phyloP scores from a whole-genome alignment of 352 stramenopile genomes.

The Phytopythium montanum region DNA sequence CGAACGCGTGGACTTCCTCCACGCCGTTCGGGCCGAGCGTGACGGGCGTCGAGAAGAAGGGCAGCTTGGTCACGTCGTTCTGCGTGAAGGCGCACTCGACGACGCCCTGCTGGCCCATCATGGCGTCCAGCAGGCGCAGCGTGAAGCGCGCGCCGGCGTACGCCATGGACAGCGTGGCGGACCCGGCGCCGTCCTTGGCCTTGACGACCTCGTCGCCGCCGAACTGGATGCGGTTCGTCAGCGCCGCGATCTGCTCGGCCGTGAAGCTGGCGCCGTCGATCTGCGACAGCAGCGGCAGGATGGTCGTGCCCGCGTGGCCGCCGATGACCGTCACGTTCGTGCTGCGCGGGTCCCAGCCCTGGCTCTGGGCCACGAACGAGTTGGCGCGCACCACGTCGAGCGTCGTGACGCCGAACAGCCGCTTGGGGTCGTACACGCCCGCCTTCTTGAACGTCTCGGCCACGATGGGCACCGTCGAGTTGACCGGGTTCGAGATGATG shows the following conservation, averaged over 20 bases:
- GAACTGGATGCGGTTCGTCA: conserved; percentile 97
- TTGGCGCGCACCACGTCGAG: conserved; percentile 98
- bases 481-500: conserved; percentile 99
- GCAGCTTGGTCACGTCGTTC: conserved; percentile 93
- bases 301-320: conserved; percentile 98
- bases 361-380: conserved; percentile 89
- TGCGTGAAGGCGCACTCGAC: conserved; percentile 98
- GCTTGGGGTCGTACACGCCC: conserved; percentile 96
- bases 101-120: conserved; percentile 93
- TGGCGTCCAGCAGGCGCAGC: conserved; percentile 90
- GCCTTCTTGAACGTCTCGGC: conserved; percentile 97
- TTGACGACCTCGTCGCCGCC: conserved; percentile 95
- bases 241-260: conserved; percentile 91
- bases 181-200: conserved; percentile 96
- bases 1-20: conserved; percentile 93
- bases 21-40: conserved; percentile 96
- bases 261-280: conserved; percentile 90
- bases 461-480: conserved; percentile 99
- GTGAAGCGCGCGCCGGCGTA: conserved; percentile 97
- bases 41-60: conserved; percentile 95
- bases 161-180: conserved; percentile 98
- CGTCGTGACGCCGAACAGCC: conserved; percentile 98
- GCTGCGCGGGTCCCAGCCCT: conserved; percentile 70
- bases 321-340: conserved; percentile 96
- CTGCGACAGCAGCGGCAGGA: conserved; percentile 98